Base-by-base conservation (phyloP, 2,329 filamentous ascomycete genomes). In the Periconia digitata region DNA sequence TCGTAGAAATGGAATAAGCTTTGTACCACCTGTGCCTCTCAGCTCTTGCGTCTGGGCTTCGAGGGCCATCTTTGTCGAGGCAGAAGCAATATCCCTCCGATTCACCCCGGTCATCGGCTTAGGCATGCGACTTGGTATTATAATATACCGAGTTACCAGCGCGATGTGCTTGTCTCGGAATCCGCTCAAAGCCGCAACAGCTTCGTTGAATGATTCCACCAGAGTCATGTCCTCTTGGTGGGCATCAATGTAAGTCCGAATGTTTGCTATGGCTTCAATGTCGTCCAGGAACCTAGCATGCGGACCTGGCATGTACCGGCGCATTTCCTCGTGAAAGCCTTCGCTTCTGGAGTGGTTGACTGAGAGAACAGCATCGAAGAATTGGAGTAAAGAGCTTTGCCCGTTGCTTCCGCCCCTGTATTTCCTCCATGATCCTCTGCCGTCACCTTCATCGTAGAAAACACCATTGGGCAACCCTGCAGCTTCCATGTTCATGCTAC, bases 321-420 rank as follows among this genome's bases (percentile, higher is more conserved):
- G 72, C 77, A 81, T 80, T 58, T 80, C 76, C 59, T 76, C 44
- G 15, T 60, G 47, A 29, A 59, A 62, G 20, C 69, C 53, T 24
- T 58, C 54, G 59, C 71, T 29, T 63, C 76, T 68, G 4, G 69
- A 59, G 54, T 82, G 79, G 23, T 76, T 70, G 16, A 81, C 75
- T 0, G 76, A 77, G 2, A 82, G 70, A 2, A 77, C 75, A 6
- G 78, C 76, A 53, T 82, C 79, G 49, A 80, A 78, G 17, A 80
- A 76, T 41, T 81, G 79, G 3, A 82, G 72, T 39, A 82, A 53
- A 0, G 78, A 80, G 61, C 77, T 80, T 55, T 81, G 79, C 0
- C 76, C 79, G 55, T 82, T 82, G 52, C 78, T 81, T 0, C 79
- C 79, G 2, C 79, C 79, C 24, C 77, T 75, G 48, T 79, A 77